Percentiles rank a stretch among this genome's conserved stretches.
phyloP scores from a whole-genome alignment of 2,329 filamentous ascomycete genomes.

The Dothideomycetes sp. region DNA sequence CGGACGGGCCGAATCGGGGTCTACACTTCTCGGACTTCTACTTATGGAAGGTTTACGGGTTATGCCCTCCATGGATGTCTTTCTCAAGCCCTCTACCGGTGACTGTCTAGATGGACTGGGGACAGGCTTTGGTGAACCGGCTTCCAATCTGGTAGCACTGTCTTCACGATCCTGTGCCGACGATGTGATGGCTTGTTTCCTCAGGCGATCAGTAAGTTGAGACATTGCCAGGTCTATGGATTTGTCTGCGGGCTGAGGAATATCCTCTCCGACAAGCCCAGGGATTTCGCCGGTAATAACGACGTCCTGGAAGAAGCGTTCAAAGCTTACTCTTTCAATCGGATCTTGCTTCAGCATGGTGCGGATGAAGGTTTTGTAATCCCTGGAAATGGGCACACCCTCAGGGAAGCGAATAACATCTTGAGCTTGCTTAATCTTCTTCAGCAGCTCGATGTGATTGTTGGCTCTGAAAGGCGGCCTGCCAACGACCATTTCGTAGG shows the following conservation, averaged over 20 bases:
- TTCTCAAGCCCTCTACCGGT: not conserved
- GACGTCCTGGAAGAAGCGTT: conserved; percentile 68
- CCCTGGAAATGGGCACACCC: conserved; percentile 56
- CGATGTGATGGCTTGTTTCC: conserved; percentile 18
- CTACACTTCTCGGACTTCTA: not conserved
- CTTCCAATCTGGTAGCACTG: not conserved
- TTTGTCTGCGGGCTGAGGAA: conserved; percentile 14
- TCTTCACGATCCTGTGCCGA: conserved; percentile 10
- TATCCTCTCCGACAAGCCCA: conserved; percentile 59
- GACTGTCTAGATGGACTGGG: not conserved
- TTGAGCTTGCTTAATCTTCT: conserved; percentile 81
- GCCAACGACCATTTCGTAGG: conserved; percentile 91
- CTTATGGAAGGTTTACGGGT: not conserved
- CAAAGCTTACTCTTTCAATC: conserved; percentile 73
- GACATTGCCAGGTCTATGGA: conserved; percentile 15
- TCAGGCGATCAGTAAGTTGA: conserved; percentile 20
- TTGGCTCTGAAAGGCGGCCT: conserved; percentile 81
- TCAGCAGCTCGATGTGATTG: conserved; percentile 88
- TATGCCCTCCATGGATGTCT: not conserved
- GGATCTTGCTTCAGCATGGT: conserved; percentile 75
- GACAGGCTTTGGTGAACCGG: conserved; percentile 4
- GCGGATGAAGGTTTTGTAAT: conserved; percentile 72
- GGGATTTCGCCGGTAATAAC: conserved; percentile 69
- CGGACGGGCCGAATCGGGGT: not conserved
- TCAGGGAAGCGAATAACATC: conserved; percentile 76